Base-by-base conservation (phyloP, 805 yeast species). In the Lipomyces orientalis region DNA sequence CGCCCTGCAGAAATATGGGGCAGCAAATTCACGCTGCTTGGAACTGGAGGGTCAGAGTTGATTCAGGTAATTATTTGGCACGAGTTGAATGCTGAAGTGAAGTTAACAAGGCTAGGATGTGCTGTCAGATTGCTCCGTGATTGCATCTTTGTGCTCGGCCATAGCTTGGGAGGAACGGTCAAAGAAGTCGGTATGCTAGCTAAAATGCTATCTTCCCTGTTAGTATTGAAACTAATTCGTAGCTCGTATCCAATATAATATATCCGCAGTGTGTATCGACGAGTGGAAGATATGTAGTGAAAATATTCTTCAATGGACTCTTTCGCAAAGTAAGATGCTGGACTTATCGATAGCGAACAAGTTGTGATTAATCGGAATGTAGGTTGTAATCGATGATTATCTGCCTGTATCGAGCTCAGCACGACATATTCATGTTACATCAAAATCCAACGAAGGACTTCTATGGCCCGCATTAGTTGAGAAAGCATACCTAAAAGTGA, bases 381-480 rank as follows among this genome's bases (percentile, higher is more conserved):
- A 66, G 70, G 71, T 87, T 0, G 74, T 78, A 0, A 77, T 88
- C 0, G 85, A 85, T 57, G 84, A 84, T 67, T 69, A 69, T 34
- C 76, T 87, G 2, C 89, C 91, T 0, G 51, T 73, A 12, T 67
- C 76, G 4, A 62, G 49, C 43, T 64, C 54, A 2, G 43, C 35
- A 25, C 68, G 64, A 22, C 57, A 35, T 51, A 65, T 62, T 52
- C 70, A 60, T 34, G 81, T 84, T 10, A 75, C 77, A 25, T 84
- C 86, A 3, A 65, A 71, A 3, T 64, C 79, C 1, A 77, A 81
- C 65, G 75, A 72, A 2, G 43, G 69, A 0, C 70, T 85, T 2
- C 71, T 76, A 4, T 62, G 92, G 90, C 93, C 93, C 0, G 89
- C 91, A 0, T 71, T 91, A n/a, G 70, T 90, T 0, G 97, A 93